Base-by-base conservation (phyloP, 2,329 filamentous ascomycete species). In the Pseudogymnoascus sp. region DNA sequence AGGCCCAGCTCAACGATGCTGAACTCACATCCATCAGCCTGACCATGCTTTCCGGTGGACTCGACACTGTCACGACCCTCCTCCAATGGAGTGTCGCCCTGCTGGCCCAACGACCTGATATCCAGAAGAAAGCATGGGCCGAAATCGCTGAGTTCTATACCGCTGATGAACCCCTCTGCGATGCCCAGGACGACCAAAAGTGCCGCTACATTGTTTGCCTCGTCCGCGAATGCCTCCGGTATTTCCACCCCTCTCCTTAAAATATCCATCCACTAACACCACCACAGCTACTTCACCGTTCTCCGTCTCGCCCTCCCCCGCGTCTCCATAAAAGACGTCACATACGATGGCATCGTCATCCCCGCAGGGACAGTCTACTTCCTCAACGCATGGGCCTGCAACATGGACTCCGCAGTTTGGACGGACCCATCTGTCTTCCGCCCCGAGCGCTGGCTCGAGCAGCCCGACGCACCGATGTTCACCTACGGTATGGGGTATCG, bases 311-410 rank as follows among this genome's bases (percentile, higher is more conserved):
- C 83, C 2, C 78, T 88, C 1, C 86, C 86, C 1, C 79, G 85
- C 8, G 82, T 81, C 0, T 85, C 84, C 0, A 81, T 86, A 62
- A 82, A 80, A 65, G 84, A 86, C 60, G 76, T 88, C 2, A 73
- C 75, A 0, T 87, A 87, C 63, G 72, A 85, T 8, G 83, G 80
- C 15, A 78, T 79, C 33, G 70, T 79, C 5, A 85, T 88, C 41
- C 85, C 86, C 0, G 81, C 81, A 48, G 84, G 84, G 0, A 86
- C 84, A 1, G 81, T 86, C 0, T 78, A 87, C 36, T 88, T 87
- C 70, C 73, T 88, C 27, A 89, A 88, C 63, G 82, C 84, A 0
- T 88, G 84, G 85, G 84, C 84, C 2, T 88, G 85, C 68, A 88
- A 88, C 65, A 86, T 86, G 82, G 83, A 86, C 68, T 74, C 78